Evolutionary conservation across 257 asterid species (phyloP).

Genomic region (Solanum gracilifrons): DNA sequence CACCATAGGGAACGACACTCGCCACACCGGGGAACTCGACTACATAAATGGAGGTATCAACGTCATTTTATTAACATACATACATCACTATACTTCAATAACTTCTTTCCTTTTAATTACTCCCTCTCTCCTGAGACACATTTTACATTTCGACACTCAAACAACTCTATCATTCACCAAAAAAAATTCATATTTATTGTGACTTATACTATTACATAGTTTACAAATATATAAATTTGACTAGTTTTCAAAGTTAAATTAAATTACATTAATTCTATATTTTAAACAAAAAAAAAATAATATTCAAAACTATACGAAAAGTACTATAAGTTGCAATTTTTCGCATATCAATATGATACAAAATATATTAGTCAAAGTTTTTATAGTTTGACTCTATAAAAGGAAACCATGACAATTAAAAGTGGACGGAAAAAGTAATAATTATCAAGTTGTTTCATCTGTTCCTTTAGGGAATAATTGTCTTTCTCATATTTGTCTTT

Average conservation of each 20-base stretch:
- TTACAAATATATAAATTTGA: no score
- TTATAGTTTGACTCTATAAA: not conserved
- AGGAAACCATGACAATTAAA: not conserved
- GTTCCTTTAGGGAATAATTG: no score
- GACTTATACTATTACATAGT: not conserved
- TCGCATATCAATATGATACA: no score
- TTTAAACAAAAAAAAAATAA: no score
- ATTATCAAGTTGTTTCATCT: not conserved
- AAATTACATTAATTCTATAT: not conserved
- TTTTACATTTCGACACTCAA: no score
- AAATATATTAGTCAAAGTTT: no score
- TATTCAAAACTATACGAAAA: no score
- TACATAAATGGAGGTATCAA: constrained; percentile 91
- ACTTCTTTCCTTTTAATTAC: not conserved
- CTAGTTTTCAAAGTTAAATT: not conserved
- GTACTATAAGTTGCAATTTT: not conserved
- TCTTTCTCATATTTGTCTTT: not conserved
- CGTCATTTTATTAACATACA: not conserved
- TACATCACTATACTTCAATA: not conserved
- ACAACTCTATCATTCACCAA: no score
- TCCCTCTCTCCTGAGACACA: not conserved
- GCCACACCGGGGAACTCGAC: constrained; percentile 80
- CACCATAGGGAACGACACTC: constrained; percentile 40
- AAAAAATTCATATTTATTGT: not conserved
- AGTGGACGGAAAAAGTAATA: not conserved